Evolutionary conservation across 306 rosid species (phyloP), one percentile per base, ranked within the genome.

Genomic region (Trifolium pratense): DNA sequence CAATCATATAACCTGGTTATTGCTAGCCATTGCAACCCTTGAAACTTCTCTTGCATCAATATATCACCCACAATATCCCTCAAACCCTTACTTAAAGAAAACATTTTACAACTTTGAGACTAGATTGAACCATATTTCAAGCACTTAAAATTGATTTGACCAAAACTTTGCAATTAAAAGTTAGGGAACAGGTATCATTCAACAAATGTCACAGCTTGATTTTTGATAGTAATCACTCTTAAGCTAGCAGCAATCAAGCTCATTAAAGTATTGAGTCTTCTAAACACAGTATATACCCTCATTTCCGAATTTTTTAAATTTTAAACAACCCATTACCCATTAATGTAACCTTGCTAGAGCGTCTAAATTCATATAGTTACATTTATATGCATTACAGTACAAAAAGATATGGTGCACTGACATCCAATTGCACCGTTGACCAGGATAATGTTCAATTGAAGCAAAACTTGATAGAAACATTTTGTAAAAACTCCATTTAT

Each of bases 181-280:
- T 5, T 25, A 26, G 39, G n/a, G n/a, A 29, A 58, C 5, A 37
- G 9, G 25, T 26, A 58, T 58, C 64, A 58, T 13, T 32, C 39
- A 25, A 58, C 32, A 25, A 26, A 25, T 58, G 17, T 58, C 39
- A 58, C 39, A 58, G 18, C n/a, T 57, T 57, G 63, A 25, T 23
- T 21, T 57, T 25, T 57, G 32, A 57, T 57, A 57, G 64, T 26
- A 25, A 57, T 7, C 1, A 3, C 64, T 57, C 64, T 57, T 25
- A 57, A 57, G 64, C 18, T 57, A 25, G 29, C 29, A 57, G 60
- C 29, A 53, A n/a, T 58, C 64, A 25, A 58, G 39, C 65, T 29
- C 21, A 59, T 59, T 14, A 26, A 26, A 59, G 42, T 29, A 59
- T 29, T 7, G 2, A 59, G 20, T 26, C 65, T 59, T 60, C 66